Base-by-base conservation (phyloP, 371 early-diverging fungal species). In the Mycotypha africana region DNA sequence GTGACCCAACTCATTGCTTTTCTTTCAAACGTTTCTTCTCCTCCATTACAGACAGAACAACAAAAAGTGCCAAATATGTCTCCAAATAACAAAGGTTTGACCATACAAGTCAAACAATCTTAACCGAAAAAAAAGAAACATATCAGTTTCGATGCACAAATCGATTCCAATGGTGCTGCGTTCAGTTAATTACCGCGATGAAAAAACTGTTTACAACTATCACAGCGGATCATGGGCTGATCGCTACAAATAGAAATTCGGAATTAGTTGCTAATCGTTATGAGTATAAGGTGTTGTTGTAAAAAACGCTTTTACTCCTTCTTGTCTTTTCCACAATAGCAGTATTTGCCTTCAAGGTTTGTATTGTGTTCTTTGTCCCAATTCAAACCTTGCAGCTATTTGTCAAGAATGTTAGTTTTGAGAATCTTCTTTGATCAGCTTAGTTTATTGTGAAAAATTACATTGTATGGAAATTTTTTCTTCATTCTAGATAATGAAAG, bases 1-100 rank as follows among this genome's bases (percentile, higher is more conserved):
- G 79, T 74, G 10, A 86, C 76, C 86, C 85, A 88, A 50, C 83
- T 86, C 52, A 85, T 62, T 23, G 65, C 67, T 11, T 76, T 65
- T 24, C 88, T 73, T 43, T 38, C 45, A 38, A 46, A 60, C 15
- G 37, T 54, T 31, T 60, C 60, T 34, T 38, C 23, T 11, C 38
- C 49, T 19, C 47, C 35, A 14, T 45, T 54, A 37, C 60, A 60
- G 1, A 54, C 47, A 3, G 60, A 49, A 26, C 60, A 60, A 10
- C 28, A 8, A 33, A 60, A 60, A 11, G 22, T 35, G 2, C 54
- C 49, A 37, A 54, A 60, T 25, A 37, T 51, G 16, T 60, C 60
- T 16, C 51, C 60, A 46, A 51, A 60, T 14, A 60, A 23, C 16
- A 60, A 37, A 21, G 60, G 60, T 16, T 54, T 54, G 31, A 34